Evolutionary conservation across 2,329 filamentous ascomycete species (phyloP).

Genomic region (Tolypocladium tundrense): DNA sequence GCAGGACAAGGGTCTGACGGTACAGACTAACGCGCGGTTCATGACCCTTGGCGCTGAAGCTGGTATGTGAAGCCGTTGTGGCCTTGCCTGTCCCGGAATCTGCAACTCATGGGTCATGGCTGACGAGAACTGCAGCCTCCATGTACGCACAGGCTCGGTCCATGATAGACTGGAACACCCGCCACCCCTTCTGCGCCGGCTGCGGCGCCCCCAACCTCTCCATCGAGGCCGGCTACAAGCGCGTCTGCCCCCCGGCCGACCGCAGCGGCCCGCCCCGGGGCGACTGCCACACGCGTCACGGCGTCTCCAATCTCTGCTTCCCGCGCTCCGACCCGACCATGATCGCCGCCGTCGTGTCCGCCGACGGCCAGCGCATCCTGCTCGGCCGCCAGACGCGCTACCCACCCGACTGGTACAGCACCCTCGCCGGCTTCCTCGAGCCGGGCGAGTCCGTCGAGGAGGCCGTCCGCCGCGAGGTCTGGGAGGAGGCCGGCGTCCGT

Average conservation of each 20-base stretch:
- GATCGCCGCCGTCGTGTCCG: constrained; percentile 84
- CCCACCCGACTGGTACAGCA: constrained; percentile 79
- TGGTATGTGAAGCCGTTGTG: constrained; percentile 31
- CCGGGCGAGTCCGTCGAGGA: constrained; percentile 80
- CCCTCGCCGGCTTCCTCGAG: constrained; percentile 79
- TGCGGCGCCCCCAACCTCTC: constrained; percentile 78
- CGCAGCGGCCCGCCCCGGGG: constrained; percentile 44
- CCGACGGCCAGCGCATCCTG: constrained; percentile 66
- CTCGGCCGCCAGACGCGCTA: constrained; percentile 79
- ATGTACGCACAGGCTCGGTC: constrained; percentile 85
- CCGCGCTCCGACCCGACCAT: constrained; percentile 89
- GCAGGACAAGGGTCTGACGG: constrained; percentile 48
- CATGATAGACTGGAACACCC: constrained; percentile 85
- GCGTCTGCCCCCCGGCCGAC: constrained; percentile 66
- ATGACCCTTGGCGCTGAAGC: constrained; percentile 50
- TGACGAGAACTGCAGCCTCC: constrained; percentile 51
- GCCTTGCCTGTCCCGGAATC: not conserved
- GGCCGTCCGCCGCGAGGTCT: constrained; percentile 72
- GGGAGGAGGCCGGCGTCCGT: constrained; percentile 72
- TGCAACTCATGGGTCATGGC: not conserved
- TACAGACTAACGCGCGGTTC: constrained; percentile 56
- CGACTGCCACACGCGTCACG: constrained; percentile 71
- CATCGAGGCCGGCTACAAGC: constrained; percentile 70
- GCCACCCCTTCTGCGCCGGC: constrained; percentile 83
- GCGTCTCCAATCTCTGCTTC: constrained; percentile 84